These are phyloP conservation scores for Blastobotrys raffinosifermentans DNA, from an alignment of 1,139 yeast genomes.

Conservation along the genomic window DNA sequence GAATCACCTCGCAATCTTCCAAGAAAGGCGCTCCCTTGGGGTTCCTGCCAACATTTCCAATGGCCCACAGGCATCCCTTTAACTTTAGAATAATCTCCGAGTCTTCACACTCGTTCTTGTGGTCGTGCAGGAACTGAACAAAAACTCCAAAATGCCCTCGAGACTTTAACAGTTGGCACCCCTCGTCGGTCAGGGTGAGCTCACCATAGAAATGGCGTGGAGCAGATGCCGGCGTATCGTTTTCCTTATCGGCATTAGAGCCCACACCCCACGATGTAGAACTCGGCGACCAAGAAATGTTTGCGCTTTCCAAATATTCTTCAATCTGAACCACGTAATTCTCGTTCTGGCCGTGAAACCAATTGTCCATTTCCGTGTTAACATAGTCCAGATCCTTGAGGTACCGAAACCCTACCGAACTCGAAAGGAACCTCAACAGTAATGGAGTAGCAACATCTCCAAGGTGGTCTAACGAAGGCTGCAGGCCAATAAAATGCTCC, in stretches of 20 bases:
- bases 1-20: constrained; percentile 54
- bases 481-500: constrained; percentile 39
- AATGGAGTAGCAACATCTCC: constrained; percentile 44
- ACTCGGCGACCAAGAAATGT: constrained; percentile 14
- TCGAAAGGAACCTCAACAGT: constrained; percentile 48
- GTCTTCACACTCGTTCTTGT: constrained; percentile 28
- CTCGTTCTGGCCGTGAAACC: constrained; percentile 53
- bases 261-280: constrained; percentile 3
- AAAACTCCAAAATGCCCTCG: constrained; percentile 45
- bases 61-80: constrained; percentile 80
- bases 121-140: constrained; percentile 37
- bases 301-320: constrained; percentile 31
- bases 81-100: constrained; percentile 38
- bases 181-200: constrained; percentile 75
- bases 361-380: constrained; percentile 50
- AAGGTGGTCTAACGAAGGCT: constrained; percentile 44
- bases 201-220: constrained; percentile 78
- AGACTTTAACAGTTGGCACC: constrained; percentile 47
- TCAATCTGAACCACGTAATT: constrained; percentile 51
- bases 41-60: constrained; percentile 73
- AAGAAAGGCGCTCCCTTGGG: constrained; percentile 58
- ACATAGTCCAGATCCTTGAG: constrained; percentile 48
- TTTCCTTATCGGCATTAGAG: constrained; percentile 1
- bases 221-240: constrained; percentile 8
- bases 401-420: constrained; percentile 51